Evolutionary conservation across 148 eudicot species (phyloP), one percentile per base, ranked within the genome.

Genomic region (Chenopodium suecicum): DNA sequence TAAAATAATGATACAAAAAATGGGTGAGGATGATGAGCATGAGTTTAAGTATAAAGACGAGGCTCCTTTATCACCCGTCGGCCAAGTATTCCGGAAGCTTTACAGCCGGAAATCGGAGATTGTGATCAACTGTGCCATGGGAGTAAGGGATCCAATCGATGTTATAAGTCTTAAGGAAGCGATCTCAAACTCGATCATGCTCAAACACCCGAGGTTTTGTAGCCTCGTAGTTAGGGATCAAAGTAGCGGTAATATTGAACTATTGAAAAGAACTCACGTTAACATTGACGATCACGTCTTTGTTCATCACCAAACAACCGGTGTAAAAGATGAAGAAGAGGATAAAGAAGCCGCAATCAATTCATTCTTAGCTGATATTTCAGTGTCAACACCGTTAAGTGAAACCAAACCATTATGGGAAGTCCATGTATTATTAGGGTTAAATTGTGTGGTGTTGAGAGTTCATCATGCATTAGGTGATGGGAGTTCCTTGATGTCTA

Each of bases 401-500:
- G 34, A 75, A 11, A 86, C 86, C 52, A 94, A 94, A 77, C 98
- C 98, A 3, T 80, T 94, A 7, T 94, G 98, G 98, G 98, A 94
- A 63, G 63, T 92, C 0, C 98, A 94, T 76, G 48, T 94, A 1
- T 62, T 92, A 20, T 73, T 74, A 74, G 88, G 84, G 7, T 82
- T 89, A 32, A 88, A 85, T 0, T 90, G 91, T 44, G 82, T 80
- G 10, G 85, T 92, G n/a, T 75, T 91, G 4, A 87, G 98, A 12
- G 74, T 92, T 8, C 98, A 94, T 34, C 98, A 94, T 80, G 88
- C 92, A 0, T 37, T 92, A n/a, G 98, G 98, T 1, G 98, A 94
- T 69, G 98, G 94, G 3, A 83, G 86, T 7, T 92, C 97, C 9
- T 68, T 94, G 70, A 89, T 94, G 93, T 88, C 98, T 0, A 34